phyloP scores from a whole-genome alignment of 208 protist genomes.

The Leishmania mexicana region DNA sequence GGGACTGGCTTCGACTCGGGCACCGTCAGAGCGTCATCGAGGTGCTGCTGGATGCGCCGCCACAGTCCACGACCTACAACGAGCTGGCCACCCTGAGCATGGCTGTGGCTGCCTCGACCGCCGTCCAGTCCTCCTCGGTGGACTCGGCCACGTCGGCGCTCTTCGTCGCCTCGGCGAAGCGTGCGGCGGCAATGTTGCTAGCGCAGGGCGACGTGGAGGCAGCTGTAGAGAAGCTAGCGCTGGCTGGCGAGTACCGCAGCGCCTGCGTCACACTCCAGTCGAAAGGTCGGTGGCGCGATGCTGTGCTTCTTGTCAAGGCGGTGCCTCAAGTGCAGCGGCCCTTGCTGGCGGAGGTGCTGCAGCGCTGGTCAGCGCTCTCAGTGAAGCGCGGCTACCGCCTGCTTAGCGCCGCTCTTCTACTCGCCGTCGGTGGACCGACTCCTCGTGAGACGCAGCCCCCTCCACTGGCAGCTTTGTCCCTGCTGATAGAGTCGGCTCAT shows the following conservation, averaged over 20 bases:
- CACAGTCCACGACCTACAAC: slow-evolving; percentile 54
- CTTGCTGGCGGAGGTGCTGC: slow-evolving; percentile 34
- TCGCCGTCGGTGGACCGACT: slow-evolving; percentile 29
- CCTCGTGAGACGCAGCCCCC: slow-evolving; percentile 13
- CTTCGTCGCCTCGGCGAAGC: slow-evolving; percentile 49
- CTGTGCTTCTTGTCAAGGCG: slow-evolving; percentile 53
- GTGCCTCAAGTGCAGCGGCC: slow-evolving; percentile 14
- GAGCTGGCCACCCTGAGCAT: slow-evolving; percentile 69
- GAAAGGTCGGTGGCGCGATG: slow-evolving; percentile 67
- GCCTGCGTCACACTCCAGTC: slow-evolving; percentile 69
- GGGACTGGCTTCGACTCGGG: slow-evolving; percentile 60
- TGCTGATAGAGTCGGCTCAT: slow-evolving; percentile 55
- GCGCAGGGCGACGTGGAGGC: slow-evolving; percentile 65
- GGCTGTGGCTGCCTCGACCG: slow-evolving; percentile 48
- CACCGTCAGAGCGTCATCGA: slow-evolving; percentile 60
- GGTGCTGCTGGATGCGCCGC: slow-evolving; percentile 70
- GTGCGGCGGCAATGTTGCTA: slow-evolving; percentile 69
- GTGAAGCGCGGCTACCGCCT: slow-evolving; percentile 53
- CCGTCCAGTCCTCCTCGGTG: slow-evolving; percentile 7
- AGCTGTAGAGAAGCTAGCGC: slow-evolving; percentile 76
- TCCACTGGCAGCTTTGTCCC: slow-evolving; percentile 36
- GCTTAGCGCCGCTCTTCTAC: slow-evolving; percentile 48
- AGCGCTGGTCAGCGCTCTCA: slow-evolving; percentile 66
- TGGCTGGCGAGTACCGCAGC: slow-evolving; percentile 65
- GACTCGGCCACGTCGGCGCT: slow-evolving; percentile 40